These are phyloP conservation scores for Starmera caribaea DNA, from an alignment of 805 yeast genomes.

Conservation along the genomic window DNA sequence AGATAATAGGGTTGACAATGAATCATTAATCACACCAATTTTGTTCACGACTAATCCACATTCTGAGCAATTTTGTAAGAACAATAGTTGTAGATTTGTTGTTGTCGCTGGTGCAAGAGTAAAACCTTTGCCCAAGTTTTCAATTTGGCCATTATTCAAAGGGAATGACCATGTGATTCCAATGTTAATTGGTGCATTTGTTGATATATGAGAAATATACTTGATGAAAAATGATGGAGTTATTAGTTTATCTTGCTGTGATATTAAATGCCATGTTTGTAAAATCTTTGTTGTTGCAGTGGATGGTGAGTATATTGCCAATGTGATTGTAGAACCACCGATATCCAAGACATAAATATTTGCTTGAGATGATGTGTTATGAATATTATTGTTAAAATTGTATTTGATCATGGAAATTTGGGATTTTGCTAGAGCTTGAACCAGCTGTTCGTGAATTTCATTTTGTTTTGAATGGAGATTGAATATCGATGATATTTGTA, in stretches of 20 bases:
- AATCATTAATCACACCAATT: no score
- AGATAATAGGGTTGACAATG: no score
- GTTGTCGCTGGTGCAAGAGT: slow-evolving; percentile 25
- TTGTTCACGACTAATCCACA: no score
- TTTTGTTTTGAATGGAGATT: no score
- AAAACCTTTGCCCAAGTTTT: slow-evolving; percentile 56
- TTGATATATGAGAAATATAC: no score
- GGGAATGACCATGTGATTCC: slow-evolving; percentile 57
- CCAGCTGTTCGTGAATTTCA: no score
- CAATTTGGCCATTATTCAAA: slow-evolving; percentile 30
- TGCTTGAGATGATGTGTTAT: neutral
- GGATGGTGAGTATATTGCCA: slow-evolving; percentile 8
- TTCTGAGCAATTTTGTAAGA: no score
- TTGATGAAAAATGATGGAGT: no score
- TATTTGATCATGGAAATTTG: slow-evolving; percentile 5
- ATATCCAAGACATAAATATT: slow-evolving; percentile 34
- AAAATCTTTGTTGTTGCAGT: no score
- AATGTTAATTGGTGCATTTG: slow-evolving; percentile 9
- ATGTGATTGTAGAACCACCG: slow-evolving; percentile 47
- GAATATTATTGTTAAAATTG: neutral
- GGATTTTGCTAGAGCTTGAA: neutral
- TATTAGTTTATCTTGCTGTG: slow-evolving; percentile 1
- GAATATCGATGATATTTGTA: no score
- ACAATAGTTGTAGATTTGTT: no score
- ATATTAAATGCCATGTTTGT: no score